Base-by-base conservation (phyloP, 148 eudicot genomes). In the Amaranthus palmeri region DNA sequence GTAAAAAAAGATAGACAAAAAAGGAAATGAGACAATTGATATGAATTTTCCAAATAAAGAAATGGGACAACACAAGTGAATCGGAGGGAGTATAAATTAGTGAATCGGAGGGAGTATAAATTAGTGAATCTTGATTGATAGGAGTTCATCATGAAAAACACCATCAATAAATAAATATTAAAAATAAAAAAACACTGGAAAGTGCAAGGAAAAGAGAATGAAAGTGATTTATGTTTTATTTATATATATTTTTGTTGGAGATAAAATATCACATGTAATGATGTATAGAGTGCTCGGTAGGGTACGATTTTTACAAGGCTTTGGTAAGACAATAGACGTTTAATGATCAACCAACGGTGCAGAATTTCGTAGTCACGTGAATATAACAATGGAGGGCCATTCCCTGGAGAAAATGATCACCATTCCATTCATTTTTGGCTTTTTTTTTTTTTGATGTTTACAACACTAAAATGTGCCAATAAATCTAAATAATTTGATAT, bases 261-360 rank as follows among this genome's bases (percentile, higher is more conserved):
- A 76, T 76, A 69, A 68, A 69, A 69, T 67, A 56, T 65, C 71
- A 76, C 71, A 66, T 71, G 75, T 3, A 47, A 2, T 17, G 52
- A 56, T 64, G 0, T 25, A 25, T 13, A 57, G 68, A 58, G 44
- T 67, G 58, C 49, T n/a, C 72, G 55, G 77, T 74, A 56, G 10
- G 67, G 68, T 74, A 15, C 42, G 72, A 68, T 68, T 59, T 59
- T 42, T 5, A 52, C 72, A 61, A 68, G 65, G 54, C 45, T n/a
- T n/a, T 59, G 45, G 50, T 58, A 8, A 7, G 14, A 71, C 71
- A 54, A 15, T 14, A 61, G 54, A 65, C 73, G 67, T 60, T 75
- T 75, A 8, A 50, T 42, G 12, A 3, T 68, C 7, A 36, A 4
- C 36, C 53, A 14, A 77, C 67, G 80, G 75, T 5, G 0, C 36